Evolutionary conservation across 306 rosid species (phyloP).

Genomic region (Medicago lupulina): DNA sequence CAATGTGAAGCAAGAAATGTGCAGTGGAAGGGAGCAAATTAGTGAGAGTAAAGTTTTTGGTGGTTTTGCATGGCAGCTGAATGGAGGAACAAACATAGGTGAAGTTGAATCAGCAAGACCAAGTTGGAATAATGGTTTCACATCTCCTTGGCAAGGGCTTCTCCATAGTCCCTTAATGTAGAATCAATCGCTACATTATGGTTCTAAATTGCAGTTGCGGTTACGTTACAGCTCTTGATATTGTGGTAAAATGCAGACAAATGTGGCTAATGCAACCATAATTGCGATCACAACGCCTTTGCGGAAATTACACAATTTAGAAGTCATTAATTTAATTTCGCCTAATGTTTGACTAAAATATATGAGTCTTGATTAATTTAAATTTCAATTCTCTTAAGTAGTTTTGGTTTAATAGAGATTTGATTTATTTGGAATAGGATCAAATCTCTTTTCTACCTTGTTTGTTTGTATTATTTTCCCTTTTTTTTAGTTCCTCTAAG

Average conservation of each 20-base stretch:
- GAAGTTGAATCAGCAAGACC: conserved; percentile 67
- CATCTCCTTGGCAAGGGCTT: conserved; percentile 80
- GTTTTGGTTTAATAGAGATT: conserved; percentile 40
- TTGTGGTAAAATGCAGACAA: background rate
- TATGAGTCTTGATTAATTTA: conserved; percentile 40
- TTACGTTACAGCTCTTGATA: background rate
- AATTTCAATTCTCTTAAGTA: conserved; percentile 24
- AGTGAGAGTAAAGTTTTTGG: conserved; percentile 59
- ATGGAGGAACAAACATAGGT: conserved; percentile 59
- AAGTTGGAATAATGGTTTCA: conserved; percentile 75
- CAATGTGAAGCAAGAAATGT: conserved; percentile 19
- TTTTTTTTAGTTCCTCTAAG: background rate
- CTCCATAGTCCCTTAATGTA: conserved; percentile 83
- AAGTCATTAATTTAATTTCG: conserved; percentile 36
- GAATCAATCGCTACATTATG: background rate
- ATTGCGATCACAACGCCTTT: background rate
- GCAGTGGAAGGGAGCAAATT: too few species aligned
- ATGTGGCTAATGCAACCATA: background rate
- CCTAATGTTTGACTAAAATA: conserved; percentile 38
- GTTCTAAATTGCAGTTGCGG: background rate
- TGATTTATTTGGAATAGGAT: conserved; percentile 31
- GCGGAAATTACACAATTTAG: background rate
- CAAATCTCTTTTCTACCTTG: conserved; percentile 2
- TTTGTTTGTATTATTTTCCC: background rate
- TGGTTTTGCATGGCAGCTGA: conserved; percentile 75